Conservation (phyloP, 148 eudicot species). For the Beta vulgaris region DNA sequence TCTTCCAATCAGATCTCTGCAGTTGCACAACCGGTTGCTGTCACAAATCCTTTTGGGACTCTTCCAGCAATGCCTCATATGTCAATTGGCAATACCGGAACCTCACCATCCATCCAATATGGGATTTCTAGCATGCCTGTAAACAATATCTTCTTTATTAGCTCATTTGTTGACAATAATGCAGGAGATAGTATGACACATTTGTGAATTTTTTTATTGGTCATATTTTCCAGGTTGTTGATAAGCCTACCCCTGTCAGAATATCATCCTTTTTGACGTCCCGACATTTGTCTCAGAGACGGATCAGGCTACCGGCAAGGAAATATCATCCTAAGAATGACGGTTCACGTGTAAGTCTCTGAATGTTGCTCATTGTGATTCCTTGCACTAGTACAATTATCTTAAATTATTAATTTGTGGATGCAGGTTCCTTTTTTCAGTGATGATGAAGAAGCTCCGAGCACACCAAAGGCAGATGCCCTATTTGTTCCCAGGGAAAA, state of each 20-base stretch:
- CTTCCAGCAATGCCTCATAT: slow-evolving; percentile 93
- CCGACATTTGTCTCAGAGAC: slow-evolving; percentile 88
- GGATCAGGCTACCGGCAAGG: slow-evolving; percentile 85
- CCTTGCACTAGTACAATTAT: not conserved
- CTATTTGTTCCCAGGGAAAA: slow-evolving; percentile 90
- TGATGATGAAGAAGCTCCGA: slow-evolving; percentile 77
- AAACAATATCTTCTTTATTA: slow-evolving; percentile 22
- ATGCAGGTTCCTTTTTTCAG: slow-evolving; percentile 76
- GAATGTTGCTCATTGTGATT: not conserved
- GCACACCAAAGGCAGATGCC: slow-evolving; percentile 90
- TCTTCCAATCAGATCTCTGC: slow-evolving; percentile 51
- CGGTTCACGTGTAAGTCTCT: slow-evolving; percentile 60
- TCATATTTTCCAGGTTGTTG: slow-evolving; percentile 70
- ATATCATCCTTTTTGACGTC: slow-evolving; percentile 85
- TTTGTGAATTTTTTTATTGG: slow-evolving; percentile 7
- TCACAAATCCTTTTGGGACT: slow-evolving; percentile 89
- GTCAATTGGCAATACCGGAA: slow-evolving; percentile 82
- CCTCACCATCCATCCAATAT: slow-evolving; percentile 84
- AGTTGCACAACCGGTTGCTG: slow-evolving; percentile 51
- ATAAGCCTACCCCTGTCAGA: slow-evolving; percentile 82
- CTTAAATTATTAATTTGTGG: slow-evolving; percentile 2
- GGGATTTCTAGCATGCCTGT: slow-evolving; percentile 97
- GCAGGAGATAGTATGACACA: not conserved
- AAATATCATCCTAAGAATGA: slow-evolving; percentile 78
- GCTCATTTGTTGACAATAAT: not conserved